A percentile compares a stretch with the other conserved stretches of the same genome.
Evolutionary conservation across 257 asterid species (phyloP).

Genomic region (Sherardia arvensis): DNA sequence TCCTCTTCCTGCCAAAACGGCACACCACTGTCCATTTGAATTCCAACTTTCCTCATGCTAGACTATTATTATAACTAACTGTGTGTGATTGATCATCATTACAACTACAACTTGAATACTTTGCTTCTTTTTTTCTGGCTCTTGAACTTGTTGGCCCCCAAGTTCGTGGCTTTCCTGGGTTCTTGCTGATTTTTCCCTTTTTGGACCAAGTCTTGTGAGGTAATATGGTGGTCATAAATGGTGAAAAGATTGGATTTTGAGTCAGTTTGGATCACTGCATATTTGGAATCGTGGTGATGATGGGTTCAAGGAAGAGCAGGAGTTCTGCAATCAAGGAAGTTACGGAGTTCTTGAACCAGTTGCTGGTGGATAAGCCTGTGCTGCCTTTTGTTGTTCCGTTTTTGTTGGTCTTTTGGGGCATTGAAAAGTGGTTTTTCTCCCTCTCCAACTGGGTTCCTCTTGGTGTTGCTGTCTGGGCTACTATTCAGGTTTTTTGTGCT

Average conservation of each 20-base stretch:
- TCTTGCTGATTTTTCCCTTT: neutral
- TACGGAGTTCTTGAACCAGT: slow-evolving; percentile 38
- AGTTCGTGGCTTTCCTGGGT: neutral
- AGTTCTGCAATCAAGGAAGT: slow-evolving; percentile 35
- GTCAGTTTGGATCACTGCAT: neutral
- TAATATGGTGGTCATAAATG: neutral
- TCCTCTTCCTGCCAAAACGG: slow-evolving; percentile 11
- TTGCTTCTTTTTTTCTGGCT: neutral
- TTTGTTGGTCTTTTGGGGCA: slow-evolving; percentile 54
- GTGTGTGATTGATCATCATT: neutral
- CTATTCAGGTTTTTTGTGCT: slow-evolving; percentile 54
- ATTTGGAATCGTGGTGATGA: slow-evolving; percentile 2
- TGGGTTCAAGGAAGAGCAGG: slow-evolving; percentile 59
- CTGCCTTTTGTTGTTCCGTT: slow-evolving; percentile 52
- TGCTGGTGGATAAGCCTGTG: slow-evolving; percentile 63
- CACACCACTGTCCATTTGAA: slow-evolving; percentile 5
- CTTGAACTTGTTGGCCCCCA: slow-evolving; percentile 2
- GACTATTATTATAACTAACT: neutral
- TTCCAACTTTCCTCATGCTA: slow-evolving; percentile 5
- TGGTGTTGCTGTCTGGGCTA: slow-evolving; percentile 71
- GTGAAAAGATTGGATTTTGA: slow-evolving; percentile 2
- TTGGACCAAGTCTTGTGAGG: neutral
- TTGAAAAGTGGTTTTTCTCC: slow-evolving; percentile 84
- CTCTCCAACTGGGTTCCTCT: slow-evolving; percentile 89
- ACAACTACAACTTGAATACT: neutral